A percentile compares a stretch with the other conserved stretches of the same genome.
These are phyloP conservation scores for Ailanthus altissimus DNA, from an alignment of 345 rosid genomes.

Conservation along the genomic window DNA sequence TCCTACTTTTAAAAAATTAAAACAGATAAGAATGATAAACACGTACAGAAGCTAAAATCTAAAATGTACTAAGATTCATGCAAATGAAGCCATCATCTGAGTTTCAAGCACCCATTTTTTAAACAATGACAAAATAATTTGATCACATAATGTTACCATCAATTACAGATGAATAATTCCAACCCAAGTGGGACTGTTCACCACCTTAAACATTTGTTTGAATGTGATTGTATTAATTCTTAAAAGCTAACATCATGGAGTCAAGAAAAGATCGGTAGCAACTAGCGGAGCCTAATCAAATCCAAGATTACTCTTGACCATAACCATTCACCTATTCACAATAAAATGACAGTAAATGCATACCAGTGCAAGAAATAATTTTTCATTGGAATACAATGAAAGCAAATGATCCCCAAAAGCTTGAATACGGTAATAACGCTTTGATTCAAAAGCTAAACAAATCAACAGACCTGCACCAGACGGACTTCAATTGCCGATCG, in stretches of 20 bases:
- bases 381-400: background rate
- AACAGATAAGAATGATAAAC: background rate
- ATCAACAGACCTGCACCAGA: conserved; percentile 68
- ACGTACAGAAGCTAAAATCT: background rate
- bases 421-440: background rate
- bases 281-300: background rate
- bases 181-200: background rate
- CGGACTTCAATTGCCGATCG: conserved; percentile 62
- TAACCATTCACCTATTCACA: background rate
- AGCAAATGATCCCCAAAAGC: background rate
- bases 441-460: background rate
- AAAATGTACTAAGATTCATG: background rate
- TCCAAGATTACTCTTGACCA: conserved; percentile 7
- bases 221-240: background rate
- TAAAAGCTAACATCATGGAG: background rate
- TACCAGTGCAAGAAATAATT: background rate
- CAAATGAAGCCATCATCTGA: background rate
- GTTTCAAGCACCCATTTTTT: background rate
- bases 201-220: background rate
- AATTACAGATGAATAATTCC: background rate
- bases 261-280: background rate
- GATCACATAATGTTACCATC: background rate
- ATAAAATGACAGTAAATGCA: background rate
- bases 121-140: background rate
- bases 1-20: background rate